phyloP scores from a whole-genome alignment of 2,329 filamentous ascomycete genomes.

The Harringtonia aguacate region DNA sequence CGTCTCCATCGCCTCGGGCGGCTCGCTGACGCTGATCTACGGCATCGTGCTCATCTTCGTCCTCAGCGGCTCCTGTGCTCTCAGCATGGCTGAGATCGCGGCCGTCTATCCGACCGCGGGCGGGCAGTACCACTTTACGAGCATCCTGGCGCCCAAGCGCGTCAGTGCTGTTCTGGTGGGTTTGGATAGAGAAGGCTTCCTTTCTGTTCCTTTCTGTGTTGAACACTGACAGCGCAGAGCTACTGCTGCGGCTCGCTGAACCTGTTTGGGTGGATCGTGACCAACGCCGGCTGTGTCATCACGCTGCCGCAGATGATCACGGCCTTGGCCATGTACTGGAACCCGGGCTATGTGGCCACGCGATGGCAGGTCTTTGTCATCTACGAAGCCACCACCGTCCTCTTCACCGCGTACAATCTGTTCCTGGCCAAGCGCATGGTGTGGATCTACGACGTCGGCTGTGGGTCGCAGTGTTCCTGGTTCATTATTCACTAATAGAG shows the following conservation, averaged over 20 bases:
- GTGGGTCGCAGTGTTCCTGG: not conserved
- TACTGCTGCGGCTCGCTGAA: slow-evolving; percentile 9
- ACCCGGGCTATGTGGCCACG: slow-evolving; percentile 4
- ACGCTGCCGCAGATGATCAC: slow-evolving; percentile 6
- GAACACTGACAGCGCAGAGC: slow-evolving; percentile 2
- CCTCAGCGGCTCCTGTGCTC: slow-evolving; percentile 14
- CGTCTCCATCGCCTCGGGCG: slow-evolving; percentile 5
- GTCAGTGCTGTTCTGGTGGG: not conserved
- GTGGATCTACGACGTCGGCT: not conserved
- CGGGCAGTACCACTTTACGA: slow-evolving; percentile 26
- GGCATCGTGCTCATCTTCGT: slow-evolving; percentile 18
- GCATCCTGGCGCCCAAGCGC: slow-evolving; percentile 13
- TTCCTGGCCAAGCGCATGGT: slow-evolving; percentile 1
- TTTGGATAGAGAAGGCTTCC: not conserved
- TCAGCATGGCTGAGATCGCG: slow-evolving; percentile 23
- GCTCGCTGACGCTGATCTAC: slow-evolving; percentile 15
- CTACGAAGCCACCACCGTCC: not conserved
- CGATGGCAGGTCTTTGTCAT: slow-evolving; percentile 10
- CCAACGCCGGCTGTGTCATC: slow-evolving; percentile 6
- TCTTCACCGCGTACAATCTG: slow-evolving; percentile 4
- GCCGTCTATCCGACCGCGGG: slow-evolving; percentile 25
- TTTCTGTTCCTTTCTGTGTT: slow-evolving; percentile 5
- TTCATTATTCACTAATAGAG: not conserved
- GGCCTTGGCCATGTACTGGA: slow-evolving; percentile 1
- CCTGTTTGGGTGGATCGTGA: slow-evolving; percentile 10